phyloP scores from a whole-genome alignment of 495 filamentous ascomycete species.

The Annulohypoxylon maeteangense region DNA sequence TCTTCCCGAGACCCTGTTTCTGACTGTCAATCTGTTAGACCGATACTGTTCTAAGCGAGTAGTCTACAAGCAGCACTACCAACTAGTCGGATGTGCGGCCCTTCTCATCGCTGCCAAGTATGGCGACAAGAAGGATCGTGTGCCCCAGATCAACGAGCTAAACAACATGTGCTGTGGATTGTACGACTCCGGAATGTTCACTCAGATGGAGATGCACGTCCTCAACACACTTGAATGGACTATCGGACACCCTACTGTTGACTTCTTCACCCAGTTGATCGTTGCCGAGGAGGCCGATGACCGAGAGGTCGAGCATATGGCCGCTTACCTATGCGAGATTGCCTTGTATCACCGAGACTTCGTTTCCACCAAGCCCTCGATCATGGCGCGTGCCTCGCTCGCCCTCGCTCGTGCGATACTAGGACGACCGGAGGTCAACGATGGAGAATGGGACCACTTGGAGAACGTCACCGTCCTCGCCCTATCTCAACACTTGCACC shows the following conservation, averaged over 20 bases:
- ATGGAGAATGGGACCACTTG: conserved; percentile 80
- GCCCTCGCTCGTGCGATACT: conserved; percentile 89
- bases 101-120: conserved; percentile 98
- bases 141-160: conserved; percentile 93
- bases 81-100: conserved; percentile 95
- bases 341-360: conserved; percentile 96
- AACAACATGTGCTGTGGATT: conserved; percentile 99
- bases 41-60: conserved; percentile 97
- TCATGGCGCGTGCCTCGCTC: conserved; percentile 87
- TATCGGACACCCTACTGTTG: conserved; percentile 94
- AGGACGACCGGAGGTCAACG: conserved; percentile 76
- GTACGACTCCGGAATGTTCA: conserved; percentile 99
- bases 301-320: conserved; percentile 91
- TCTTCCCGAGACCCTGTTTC: conserved; percentile 91
- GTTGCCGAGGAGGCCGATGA: conserved; percentile 76
- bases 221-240: conserved; percentile 97
- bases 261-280: conserved; percentile 86
- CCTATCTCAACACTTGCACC: conserved; percentile 85
- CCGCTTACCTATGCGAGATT: conserved; percentile 92
- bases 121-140: conserved; percentile 96
- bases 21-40: conserved; percentile 96
- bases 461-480: conserved; percentile 85
- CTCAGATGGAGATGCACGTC: conserved; percentile 99
- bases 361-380: conserved; percentile 86
- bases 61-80: conserved; percentile 99